Evolutionary conservation across 1,139 yeast species (phyloP), one percentile per base, ranked within the genome.

Genomic region (Blastobotrys buckinghamii): DNA sequence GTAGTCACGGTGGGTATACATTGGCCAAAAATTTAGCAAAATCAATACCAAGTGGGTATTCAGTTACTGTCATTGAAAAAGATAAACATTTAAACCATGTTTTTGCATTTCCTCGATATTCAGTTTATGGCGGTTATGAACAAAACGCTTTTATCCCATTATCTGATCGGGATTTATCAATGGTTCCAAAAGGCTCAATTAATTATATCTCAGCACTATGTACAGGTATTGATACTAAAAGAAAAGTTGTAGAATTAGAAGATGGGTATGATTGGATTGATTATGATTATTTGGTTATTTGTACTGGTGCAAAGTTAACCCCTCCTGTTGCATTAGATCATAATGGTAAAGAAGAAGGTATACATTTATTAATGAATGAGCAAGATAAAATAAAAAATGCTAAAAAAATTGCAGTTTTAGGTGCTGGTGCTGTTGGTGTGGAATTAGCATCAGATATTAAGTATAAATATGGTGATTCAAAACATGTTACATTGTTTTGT

Each of bases 271-370:
- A 53, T 5, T 19, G 33, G 8, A 56, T 73, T 48, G 64, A 65
- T 55, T 87, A 85, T 67, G 95, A 86, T 65, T 83, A 82, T 67
- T 73, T 86, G 64, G 79, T 87, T 47, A 77, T 85, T 53, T 92
- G 95, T 39, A 89, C 87, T 44, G 96, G 96, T 61, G 90, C 95
- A 42, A 90, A 90, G 61, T 83, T 84, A 54, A 33, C 55, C 2
- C 40, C 43, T 15, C 55, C 53, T 29, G 87, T 84, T 44, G 92
- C 90, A 64, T 30, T 52, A 24, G 44, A 38, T 17, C 45, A 42
- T 19, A 34, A 42, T 26, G 49, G 50, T 34, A 47, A 39, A 20
- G 42, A 22, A 4, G 55, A 42, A 15, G 55, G 55, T n/a, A 39
- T 52, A 32, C 24, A 24, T 27, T 42, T 33, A 20, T 22, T 44